phyloP scores from a whole-genome alignment of 2,329 filamentous ascomycete genomes.

The Rutstroemia sydowiana region DNA sequence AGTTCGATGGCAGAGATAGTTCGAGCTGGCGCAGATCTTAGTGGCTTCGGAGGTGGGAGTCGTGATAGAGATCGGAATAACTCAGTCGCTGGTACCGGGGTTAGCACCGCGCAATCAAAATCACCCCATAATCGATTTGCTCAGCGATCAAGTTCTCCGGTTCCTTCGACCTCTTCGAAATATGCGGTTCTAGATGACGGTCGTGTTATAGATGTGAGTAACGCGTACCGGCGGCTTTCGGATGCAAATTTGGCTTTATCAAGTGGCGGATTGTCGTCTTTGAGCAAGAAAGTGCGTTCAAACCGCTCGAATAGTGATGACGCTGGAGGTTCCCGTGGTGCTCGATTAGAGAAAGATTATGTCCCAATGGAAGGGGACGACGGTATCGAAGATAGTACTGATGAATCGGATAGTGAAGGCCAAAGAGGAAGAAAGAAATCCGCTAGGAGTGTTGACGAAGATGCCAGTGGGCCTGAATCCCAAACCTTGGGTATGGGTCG shows the following conservation, averaged over 20 bases:
- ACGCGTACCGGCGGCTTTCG: constrained; percentile 62
- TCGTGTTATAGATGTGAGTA: constrained; percentile 58
- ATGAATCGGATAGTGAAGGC: constrained; percentile 57
- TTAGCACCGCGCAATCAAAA: constrained; percentile 22
- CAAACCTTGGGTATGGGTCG: constrained; percentile 29
- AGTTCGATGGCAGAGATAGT: constrained; percentile 47
- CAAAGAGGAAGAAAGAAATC: constrained; percentile 51
- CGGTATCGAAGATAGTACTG: constrained; percentile 26
- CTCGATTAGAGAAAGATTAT: constrained; percentile 28
- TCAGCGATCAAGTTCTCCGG: constrained; percentile 27
- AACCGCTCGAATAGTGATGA: constrained; percentile 20
- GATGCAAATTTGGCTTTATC: constrained; percentile 62
- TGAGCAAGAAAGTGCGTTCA: constrained; percentile 17
- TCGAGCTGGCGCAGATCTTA: constrained; percentile 42
- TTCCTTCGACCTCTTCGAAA: constrained; percentile 28
- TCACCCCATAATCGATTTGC: constrained; percentile 27
- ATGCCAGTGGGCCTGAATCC: constrained; percentile 30
- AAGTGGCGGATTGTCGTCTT: constrained; percentile 52
- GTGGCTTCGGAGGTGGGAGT: constrained; percentile 29
- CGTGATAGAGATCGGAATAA: constrained; percentile 24
- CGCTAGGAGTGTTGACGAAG: constrained; percentile 26
- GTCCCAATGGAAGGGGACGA: constrained; percentile 22
- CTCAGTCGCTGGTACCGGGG: constrained; percentile 19
- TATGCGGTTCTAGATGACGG: constrained; percentile 50
- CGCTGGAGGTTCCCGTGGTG: constrained; percentile 8